Evolutionary conservation across 1,284 basidiomycete genomes (phyloP).

Genomic region (Pterulicium gracile): DNA sequence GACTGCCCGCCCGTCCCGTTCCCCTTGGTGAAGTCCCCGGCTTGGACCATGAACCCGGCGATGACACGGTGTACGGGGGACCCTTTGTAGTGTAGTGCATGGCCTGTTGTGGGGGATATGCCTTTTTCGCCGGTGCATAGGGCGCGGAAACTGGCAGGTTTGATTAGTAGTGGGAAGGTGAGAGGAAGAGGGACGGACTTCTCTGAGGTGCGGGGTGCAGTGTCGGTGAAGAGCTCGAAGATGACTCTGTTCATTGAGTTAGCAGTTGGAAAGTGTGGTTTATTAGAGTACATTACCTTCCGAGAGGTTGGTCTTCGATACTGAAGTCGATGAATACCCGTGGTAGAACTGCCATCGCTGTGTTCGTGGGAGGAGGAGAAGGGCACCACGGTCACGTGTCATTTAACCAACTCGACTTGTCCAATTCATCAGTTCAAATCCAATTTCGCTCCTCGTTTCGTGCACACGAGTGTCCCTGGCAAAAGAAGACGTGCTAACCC

Average conservation of each 20-base stretch:
- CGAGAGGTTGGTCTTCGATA: conserved; percentile 38
- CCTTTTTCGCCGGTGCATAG: conserved; percentile 86
- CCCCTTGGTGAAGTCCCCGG: conserved; percentile 68
- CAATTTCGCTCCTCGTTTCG: too few relatives aligned
- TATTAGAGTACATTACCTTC: conserved; percentile 32
- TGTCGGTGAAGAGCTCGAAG: conserved; percentile 73
- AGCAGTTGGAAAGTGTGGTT: conserved; percentile 3
- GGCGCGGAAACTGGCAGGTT: conserved; percentile 60
- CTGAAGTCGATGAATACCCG: conserved; percentile 64
- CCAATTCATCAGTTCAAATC: too few relatives aligned
- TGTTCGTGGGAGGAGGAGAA: too few relatives aligned
- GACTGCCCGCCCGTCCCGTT: conserved; percentile 80
- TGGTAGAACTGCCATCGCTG: conserved; percentile 30
- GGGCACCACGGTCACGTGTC: too few relatives aligned
- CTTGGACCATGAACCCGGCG: conserved; percentile 82
- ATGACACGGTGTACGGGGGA: conserved; percentile 75
- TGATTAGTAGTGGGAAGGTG: conserved; percentile 4
- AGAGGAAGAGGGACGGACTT: conserved; percentile 37
- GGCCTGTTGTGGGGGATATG: conserved; percentile 45
- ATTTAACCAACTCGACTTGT: too few relatives aligned
- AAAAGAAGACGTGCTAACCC: too few relatives aligned
- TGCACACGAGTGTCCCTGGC: too few relatives aligned
- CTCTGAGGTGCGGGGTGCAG: conserved; percentile 69
- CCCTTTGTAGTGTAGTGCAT: conserved; percentile 76
- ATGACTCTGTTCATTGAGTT: conserved; percentile 42